Percentiles rank a stretch among this genome's conserved stretches.
Evolutionary conservation across 352 stramenopile genomes (phyloP).

Genomic region (Globisporangium carolinianum): DNA sequence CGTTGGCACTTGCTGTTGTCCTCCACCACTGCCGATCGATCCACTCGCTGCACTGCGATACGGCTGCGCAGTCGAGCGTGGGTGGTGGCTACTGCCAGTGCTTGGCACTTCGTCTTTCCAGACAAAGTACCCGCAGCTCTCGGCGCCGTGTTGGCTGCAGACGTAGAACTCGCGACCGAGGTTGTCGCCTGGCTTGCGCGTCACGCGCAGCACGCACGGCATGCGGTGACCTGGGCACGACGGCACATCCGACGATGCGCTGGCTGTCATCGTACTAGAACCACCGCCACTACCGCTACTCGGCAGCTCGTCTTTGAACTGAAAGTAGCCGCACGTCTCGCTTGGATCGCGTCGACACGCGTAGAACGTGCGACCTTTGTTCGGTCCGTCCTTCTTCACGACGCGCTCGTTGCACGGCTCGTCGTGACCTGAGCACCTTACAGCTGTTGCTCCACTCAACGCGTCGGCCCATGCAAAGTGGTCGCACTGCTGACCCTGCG

Average conservation of each 20-base stretch:
- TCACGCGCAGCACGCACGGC: constrained; percentile 36
- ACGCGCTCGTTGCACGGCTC: constrained; percentile 61
- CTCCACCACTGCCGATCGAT: too few relatives aligned
- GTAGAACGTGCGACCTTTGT: constrained; percentile 65
- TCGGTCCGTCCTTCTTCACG: constrained; percentile 53
- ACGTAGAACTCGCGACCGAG: constrained; percentile 91
- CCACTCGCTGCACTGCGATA: neutral
- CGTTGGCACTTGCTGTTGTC: constrained; percentile 4
- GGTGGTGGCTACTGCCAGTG: neutral
- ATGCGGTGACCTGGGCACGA: constrained; percentile 39
- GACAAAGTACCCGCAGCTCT: constrained; percentile 87
- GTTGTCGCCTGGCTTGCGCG: constrained; percentile 59
- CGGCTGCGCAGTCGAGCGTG: neutral
- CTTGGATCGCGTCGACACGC: constrained; percentile 38
- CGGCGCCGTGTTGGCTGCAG: constrained; percentile 66
- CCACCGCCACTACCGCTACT: neutral
- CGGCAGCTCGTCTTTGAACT: constrained; percentile 62
- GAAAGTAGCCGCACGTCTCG: constrained; percentile 65
- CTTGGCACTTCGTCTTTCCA: constrained; percentile 82
- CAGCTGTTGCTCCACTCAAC: neutral
- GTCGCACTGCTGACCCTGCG: constrained; percentile 82
- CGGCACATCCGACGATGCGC: constrained; percentile 11
- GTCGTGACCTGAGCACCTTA: constrained; percentile 49
- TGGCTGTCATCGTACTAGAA: too few relatives aligned
- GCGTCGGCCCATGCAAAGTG: constrained; percentile 87